Evolutionary conservation across 2,329 filamentous ascomycete species (phyloP), one percentile per base, ranked within the genome.

Genomic region (Trematosphaeria pertusa): DNA sequence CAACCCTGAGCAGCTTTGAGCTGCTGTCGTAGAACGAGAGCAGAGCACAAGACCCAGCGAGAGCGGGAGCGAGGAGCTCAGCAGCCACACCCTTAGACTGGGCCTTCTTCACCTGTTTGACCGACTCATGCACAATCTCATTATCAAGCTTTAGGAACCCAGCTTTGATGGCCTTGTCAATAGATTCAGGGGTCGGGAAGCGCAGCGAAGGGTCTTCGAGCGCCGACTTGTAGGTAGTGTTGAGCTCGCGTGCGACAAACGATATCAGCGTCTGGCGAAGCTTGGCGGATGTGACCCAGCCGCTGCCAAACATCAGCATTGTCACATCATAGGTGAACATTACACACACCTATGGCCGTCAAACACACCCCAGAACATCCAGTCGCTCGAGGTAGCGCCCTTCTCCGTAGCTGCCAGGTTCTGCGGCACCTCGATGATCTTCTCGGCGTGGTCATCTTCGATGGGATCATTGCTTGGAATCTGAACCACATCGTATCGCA

Each of bases 361-460:
- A 72, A 97, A 99, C 14, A 99, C 92, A 47, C 92, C 94, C 94
- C 95, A 99, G 72, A 99, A 99, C 91, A 97, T 97, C 94, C 94
- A 99, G 73, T 99, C 95, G 52, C 83, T 89, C 48, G 80, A 85
- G 14, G 79, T 56, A 12, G 81, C 79, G 28, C 80, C 74, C 67
- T 81, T 74, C 62, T 81, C 76, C 6, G 78, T 77, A 12, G 80
- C 78, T 19, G 81, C 78, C 30, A 82, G 76, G 38, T 77, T 79
- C 42, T 81, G 81, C 4, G 90, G 88, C 7, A 97, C 85, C 72
- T 97, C 90, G 36, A 99, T 91, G 64, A 97, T 97, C 81, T 96
- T 96, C 76, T 99, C 94, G 41, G 92, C 89, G 68, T 99, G 94
- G 67, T 99, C 95, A 66, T 99, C 94, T 75, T 99, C 94, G 48